Base-by-base conservation (phyloP, 1,284 basidiomycete species). In the Schizophyllum commune region DNA sequence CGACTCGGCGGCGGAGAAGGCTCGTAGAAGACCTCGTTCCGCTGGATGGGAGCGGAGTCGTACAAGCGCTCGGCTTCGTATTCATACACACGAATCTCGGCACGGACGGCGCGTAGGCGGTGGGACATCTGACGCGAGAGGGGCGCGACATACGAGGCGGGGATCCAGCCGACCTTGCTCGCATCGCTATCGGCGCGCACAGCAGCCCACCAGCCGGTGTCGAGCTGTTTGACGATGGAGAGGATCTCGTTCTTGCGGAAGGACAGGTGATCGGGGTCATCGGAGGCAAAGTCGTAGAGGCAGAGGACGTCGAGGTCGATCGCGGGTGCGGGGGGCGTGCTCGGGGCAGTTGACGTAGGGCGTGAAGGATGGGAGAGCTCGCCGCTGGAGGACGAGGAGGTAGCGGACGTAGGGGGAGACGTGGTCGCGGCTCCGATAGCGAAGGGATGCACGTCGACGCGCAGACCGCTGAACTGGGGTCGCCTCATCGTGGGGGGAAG, bases 151-250 rank as follows among this genome's bases (percentile, higher is more conserved):
- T 80, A 86, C 0, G 82, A 80, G 63, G 79, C 74, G 9, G 89
- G 89, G 64, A 91, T 83, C 89, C 89, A 91, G 58, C 89, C 88
- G 53, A 88, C 78, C 13, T 17, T 47, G 13, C 39, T 17, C 47
- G 72, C 71, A 58, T 79, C 74, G 9, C 76, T 77, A 53, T 79
- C 78, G 8, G 73, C 74, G n/a, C 82, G 78, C 70, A 86, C 79
- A 32, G 89, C 89, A 32, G 86, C 88, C 87, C 88, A 91, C 89
- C 89, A 91, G 6, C 89, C 89, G 4, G 83, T 82, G n/a, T 79
- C 77, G 70, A 90, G 87, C 69, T 80, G 77, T 71, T 83, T 83
- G 52, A 91, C 76, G 57, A 91, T 76, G 32, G 83, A 79, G 32
- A 91, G 72, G 11, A 90, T 79, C 64, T 91, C 89, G 64, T 83